A percentile compares a stretch with the other conserved stretches of the same genome.
Evolutionary conservation across 2,329 filamentous ascomycete genomes (phyloP).

Genomic region (Cercospora beticola): DNA sequence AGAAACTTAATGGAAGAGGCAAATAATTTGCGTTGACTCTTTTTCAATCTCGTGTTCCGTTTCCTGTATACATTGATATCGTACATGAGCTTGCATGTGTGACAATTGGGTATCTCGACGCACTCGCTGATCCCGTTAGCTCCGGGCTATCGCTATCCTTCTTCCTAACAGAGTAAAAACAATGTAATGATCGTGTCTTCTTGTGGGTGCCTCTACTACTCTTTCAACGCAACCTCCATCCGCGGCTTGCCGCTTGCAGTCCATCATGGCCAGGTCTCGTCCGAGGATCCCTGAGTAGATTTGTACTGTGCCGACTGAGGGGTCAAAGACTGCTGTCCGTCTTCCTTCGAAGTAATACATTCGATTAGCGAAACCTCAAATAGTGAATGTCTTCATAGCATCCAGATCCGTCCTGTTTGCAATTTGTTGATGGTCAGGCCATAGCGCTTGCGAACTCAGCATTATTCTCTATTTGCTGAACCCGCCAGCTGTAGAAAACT

Average conservation of each 20-base stretch:
- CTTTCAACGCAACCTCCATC: not conserved
- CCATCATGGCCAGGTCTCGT: not conserved
- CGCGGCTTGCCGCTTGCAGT: not conserved
- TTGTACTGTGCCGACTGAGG: not conserved
- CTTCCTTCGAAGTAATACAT: not conserved
- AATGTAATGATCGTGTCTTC: not conserved
- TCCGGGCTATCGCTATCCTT: not conserved
- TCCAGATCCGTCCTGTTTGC: not conserved
- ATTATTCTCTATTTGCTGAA: not conserved
- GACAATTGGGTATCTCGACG: not conserved
- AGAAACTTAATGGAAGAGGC: not conserved
- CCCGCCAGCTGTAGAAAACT: not conserved
- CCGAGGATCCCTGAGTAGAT: not conserved
- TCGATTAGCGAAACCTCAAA: not conserved
- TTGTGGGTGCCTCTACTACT: not conserved
- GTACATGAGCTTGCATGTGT: constrained; percentile 1
- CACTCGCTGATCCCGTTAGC: not conserved
- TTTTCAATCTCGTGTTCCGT: not conserved
- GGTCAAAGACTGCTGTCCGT: not conserved
- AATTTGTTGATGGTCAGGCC: not conserved
- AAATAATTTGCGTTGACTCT: not conserved
- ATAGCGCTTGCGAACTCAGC: not conserved
- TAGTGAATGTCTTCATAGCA: not conserved
- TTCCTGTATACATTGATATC: not conserved
- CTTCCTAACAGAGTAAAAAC: not conserved